phyloP scores from a whole-genome alignment of 108 stramenopile genomes.

The Nannochloropsis oceanica region DNA sequence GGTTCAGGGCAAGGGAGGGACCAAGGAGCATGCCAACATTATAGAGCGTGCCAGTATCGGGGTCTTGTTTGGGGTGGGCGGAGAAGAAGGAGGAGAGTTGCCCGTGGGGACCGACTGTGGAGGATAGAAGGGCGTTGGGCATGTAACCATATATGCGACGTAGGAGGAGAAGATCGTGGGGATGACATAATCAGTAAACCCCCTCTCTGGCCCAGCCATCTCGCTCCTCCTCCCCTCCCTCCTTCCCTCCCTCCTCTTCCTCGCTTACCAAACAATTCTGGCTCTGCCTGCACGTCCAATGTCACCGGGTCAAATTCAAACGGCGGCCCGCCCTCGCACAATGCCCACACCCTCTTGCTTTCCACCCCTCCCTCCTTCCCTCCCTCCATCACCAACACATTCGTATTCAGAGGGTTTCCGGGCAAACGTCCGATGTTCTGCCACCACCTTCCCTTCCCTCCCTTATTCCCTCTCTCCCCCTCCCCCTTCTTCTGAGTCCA shows the following conservation, averaged over 20 bases:
- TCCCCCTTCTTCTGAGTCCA: not conserved
- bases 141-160: not conserved
- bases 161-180: not conserved
- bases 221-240: too few species aligned
- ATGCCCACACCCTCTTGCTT: not conserved
- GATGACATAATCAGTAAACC: not conserved
- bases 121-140: not conserved
- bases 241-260: too few species aligned
- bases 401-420: not conserved
- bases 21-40: not conserved
- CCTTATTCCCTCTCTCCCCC: not conserved
- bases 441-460: not conserved
- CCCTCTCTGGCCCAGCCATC: not conserved
- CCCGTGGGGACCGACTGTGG: not conserved
- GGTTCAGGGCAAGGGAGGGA: not conserved
- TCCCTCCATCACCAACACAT: not conserved
- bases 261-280: not conserved
- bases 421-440: not conserved
- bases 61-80: constrained; percentile 1
- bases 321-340: not conserved
- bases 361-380: not conserved
- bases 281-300: not conserved
- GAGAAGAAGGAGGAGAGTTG: not conserved
- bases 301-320: constrained; percentile 5
- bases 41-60: not conserved